Evolutionary conservation across 768 basidiomycete species (phyloP), one percentile per base, ranked within the genome.

Genomic region (Lactarius pseudohatsudake): DNA sequence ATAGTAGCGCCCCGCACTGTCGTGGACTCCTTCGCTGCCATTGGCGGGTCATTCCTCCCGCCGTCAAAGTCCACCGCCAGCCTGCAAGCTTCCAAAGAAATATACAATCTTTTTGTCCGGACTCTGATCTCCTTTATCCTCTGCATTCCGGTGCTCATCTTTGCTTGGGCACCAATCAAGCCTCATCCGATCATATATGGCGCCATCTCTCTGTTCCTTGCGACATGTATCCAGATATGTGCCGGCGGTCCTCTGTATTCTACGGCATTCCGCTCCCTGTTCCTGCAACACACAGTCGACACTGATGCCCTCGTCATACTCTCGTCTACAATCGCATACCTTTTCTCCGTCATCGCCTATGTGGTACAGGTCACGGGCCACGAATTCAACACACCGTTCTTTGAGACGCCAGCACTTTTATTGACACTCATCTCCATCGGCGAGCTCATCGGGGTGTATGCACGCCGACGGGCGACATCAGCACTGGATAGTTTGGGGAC

Each of bases 351-450:
- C 28, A 75, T 80, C 45, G 75, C 78, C 4, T 81, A 76, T 68
- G 78, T 72, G 65, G 62, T 73, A 61, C 76, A 74, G 58, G 65
- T 70, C 10, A 77, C 75, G 1, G 72, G 71, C n/a, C 74, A 75
- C 10, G 74, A 76, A 56, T 67, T 74, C 9, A 70, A 71, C 9
- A 72, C 75, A 0, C 72, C 75, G 38, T 81, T 80, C 73, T 81
- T 81, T 70, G 81, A 81, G 72, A 81, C 81, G 6, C 77, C 75
- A 41, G 72, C 80, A 3, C 75, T 81, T 28, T 76, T 81, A 36
- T 72, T 81, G 65, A 79, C 79, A 0, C 73, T 81, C 58, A 80
- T 81, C 72, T 75, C 77, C 71, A 68, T 81, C 56, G 80, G 80
- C 9, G 76, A 77, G 18, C 72, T 79, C 26, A 74, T 80, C 34